Percentiles rank a stretch among this genome's conserved stretches.
Evolutionary conservation across 2,329 filamentous ascomycete genomes (phyloP).

Genomic region (Aspergillus versicolor): DNA sequence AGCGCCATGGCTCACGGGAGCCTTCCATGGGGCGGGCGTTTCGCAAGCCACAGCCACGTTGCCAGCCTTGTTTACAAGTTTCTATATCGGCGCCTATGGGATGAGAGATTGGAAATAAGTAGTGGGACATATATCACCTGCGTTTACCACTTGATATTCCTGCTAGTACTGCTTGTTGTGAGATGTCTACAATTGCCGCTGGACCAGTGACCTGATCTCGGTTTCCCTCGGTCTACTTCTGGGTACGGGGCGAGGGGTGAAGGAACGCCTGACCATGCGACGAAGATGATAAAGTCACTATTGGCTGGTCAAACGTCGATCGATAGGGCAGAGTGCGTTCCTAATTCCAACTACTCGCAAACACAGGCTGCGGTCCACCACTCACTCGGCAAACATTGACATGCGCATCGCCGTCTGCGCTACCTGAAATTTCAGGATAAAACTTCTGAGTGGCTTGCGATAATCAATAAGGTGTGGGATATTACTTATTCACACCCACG

Average conservation of each 20-base stretch:
- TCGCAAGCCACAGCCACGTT: neutral
- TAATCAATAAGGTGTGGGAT: neutral
- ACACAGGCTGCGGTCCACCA: neutral
- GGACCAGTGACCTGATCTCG: neutral
- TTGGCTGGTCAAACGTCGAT: neutral
- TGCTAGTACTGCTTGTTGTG: neutral
- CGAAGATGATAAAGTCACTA: neutral
- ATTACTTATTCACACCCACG: neutral
- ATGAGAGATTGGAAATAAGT: no score
- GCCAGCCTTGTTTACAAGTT: neutral
- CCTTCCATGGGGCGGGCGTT: neutral
- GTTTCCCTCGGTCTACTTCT: neutral
- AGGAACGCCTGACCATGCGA: neutral
- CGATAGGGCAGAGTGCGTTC: neutral
- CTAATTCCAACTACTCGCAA: neutral
- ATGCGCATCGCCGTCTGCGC: neutral
- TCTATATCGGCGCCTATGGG: neutral
- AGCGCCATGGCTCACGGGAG: neutral
- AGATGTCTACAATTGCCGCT: neutral
- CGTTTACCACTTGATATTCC: neutral
- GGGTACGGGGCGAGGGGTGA: no score
- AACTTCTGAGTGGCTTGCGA: neutral
- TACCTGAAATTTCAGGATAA: neutral
- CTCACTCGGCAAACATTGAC: neutral
- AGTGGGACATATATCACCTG: no score